These are phyloP conservation scores for Dissoconium aciculare DNA, from an alignment of 2,329 filamentous ascomycete genomes.

Conservation along the genomic window DNA sequence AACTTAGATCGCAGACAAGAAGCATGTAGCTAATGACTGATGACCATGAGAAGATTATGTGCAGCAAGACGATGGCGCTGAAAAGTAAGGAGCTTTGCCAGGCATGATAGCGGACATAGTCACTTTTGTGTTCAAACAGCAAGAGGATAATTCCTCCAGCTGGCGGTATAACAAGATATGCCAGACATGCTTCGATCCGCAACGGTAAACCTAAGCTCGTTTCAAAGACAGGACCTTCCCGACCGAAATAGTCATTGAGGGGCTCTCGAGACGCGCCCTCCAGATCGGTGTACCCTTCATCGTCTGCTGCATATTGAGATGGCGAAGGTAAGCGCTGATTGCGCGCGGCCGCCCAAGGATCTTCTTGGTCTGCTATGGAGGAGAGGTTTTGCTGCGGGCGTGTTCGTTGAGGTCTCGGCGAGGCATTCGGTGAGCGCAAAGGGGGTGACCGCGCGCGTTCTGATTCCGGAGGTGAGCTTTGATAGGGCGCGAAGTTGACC, in stretches of 20 bases:
- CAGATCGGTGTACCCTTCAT: conserved; percentile 18
- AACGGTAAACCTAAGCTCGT: conserved; percentile 76
- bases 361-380: conserved; percentile 21
- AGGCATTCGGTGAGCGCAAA: conserved; percentile 43
- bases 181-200: conserved; percentile 79
- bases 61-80: conserved; percentile 48
- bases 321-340: conserved; percentile 27
- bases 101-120: conserved; percentile 94
- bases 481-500: conserved; percentile 96
- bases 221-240: conserved; percentile 46
- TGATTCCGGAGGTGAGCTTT: conserved; percentile 77
- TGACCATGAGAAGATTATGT: conserved; percentile 78
- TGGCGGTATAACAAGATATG: conserved; percentile 74
- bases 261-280: conserved; percentile 14
- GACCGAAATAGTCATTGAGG: conserved; percentile 14
- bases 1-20: conserved; percentile 55
- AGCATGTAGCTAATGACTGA: conserved; percentile 70
- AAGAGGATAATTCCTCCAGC: conserved; percentile 72
- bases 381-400: conserved; percentile 16
- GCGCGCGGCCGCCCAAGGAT: conserved; percentile 27
- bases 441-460: conserved; percentile 61
- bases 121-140: conserved; percentile 81
- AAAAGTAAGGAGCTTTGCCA: conserved; percentile 49
- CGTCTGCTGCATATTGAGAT: conserved; percentile 19
- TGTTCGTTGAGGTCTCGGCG: conserved; percentile 25